Conservation (phyloP, 2,329 filamentous ascomycete genomes). For the Pseudogymnoascus sp. region DNA sequence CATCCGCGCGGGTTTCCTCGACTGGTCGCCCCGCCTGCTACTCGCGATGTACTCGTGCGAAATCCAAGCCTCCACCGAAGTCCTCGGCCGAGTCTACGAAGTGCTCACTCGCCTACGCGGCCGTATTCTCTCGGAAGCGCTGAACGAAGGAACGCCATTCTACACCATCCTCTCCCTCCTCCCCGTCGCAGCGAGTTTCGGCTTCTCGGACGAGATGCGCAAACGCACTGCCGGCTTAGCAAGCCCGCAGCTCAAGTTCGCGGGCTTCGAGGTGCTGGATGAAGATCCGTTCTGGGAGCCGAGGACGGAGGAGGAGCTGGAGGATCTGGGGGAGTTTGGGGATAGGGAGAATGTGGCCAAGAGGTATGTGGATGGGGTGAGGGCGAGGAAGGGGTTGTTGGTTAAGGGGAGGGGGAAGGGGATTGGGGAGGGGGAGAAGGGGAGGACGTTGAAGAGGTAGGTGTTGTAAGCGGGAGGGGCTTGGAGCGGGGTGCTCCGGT, state of each 20-base stretch:
- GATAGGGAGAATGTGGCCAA: conserved; percentile 95
- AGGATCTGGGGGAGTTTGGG: conserved; percentile 88
- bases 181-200: conserved; percentile 90
- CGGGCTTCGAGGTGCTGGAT: conserved; percentile 85
- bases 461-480: no score
- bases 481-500: no score
- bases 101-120: conserved; percentile 94
- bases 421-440: conserved; percentile 88
- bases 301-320: conserved; percentile 89
- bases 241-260: conserved; percentile 86
- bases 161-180: conserved; percentile 86
- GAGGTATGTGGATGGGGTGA: conserved; percentile 86
- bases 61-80: conserved; percentile 91
- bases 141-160: conserved; percentile 93
- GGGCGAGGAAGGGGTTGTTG: conserved; percentile 78
- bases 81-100: conserved; percentile 89
- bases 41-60: conserved; percentile 97
- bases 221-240: conserved; percentile 88
- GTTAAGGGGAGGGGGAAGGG: conserved; percentile 68
- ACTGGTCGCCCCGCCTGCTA: conserved; percentile 93
- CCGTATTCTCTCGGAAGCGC: conserved; percentile 77
- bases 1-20: conserved; percentile 80
- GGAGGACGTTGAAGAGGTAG: conserved; percentile 58
- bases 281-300: conserved; percentile 98
- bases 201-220: conserved; percentile 92